Base-by-base conservation (phyloP, 2,329 filamentous ascomycete genomes). In the Chrysoporthe austroafricana region DNA sequence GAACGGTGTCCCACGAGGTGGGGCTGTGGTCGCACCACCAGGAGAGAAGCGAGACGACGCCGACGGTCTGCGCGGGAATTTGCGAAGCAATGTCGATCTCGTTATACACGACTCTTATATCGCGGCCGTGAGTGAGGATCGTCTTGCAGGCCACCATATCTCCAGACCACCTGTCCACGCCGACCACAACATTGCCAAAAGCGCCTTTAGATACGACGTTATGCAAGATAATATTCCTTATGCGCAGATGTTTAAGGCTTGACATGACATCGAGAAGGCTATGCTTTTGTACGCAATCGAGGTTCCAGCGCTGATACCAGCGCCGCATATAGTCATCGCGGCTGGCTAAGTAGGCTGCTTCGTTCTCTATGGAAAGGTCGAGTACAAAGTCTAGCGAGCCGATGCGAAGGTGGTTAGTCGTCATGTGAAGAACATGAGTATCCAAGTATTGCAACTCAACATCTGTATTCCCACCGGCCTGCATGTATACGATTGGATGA, bases 141-240 rank as follows among this genome's bases (percentile, higher is more conserved):
- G 54, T 64, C 61, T 71, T 71, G 39, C 67, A 66, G 42, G 70
- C 70, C 11, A 71, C 42, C 11, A 62, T 26, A 32, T 66, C 32
- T 11, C 68, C 66, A 3, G 68, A 68, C 18, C 14, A n/a, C 39
- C 44, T 66, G 26, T 70, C 43, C 34, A 71, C 52, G 26, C 67
- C 66, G 13, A 60, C 62, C 48, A 54, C 59, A 7, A 71, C 70
- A 18, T 67, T 46, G 26, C 70, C 68, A 34, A 71, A 71, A 11
- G 65, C 67, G 43, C 68, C 68, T 21, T 62, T 50, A 1, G 63
- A 64, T 16, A 71, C 59, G n/a, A 57, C 62, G 14, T 69, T 52
- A 63, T 71, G 65, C 11, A 69, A 61, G 44, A 69, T 63, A 18
- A 66, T 7, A 34, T 69, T n/a, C 63, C 62, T 39, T 6, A 44